Percentiles rank a stretch among this genome's conserved stretches.
Evolutionary conservation across 2,329 filamentous ascomycete genomes (phyloP).

Genomic region (Cadophora sp.): DNA sequence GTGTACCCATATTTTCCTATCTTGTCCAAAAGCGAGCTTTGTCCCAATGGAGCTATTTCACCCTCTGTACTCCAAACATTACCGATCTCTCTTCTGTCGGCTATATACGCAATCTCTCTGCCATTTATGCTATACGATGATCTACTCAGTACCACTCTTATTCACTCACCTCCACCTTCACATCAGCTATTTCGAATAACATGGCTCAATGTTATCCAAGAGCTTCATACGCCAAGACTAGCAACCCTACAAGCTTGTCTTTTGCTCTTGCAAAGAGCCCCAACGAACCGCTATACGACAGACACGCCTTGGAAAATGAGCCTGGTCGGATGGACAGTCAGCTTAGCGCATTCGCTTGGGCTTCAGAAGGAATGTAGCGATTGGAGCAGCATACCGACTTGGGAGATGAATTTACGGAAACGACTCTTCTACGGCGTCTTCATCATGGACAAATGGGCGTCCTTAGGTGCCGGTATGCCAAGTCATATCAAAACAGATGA

Average conservation of each 20-base stretch:
- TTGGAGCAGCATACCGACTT: slow-evolving; percentile 44
- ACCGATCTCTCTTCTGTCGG: slow-evolving; percentile 49
- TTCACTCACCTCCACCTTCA: slow-evolving; percentile 43
- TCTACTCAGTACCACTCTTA: slow-evolving; percentile 43
- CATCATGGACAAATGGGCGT: slow-evolving; percentile 48
- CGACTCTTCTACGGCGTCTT: slow-evolving; percentile 45
- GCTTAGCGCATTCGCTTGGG: slow-evolving; percentile 45
- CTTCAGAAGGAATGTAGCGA: slow-evolving; percentile 44
- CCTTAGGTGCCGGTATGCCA: slow-evolving; percentile 46
- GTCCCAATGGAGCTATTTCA: slow-evolving; percentile 36
- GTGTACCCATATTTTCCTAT: slow-evolving; percentile 54
- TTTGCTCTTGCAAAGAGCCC: slow-evolving; percentile 45
- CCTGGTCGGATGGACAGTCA: slow-evolving; percentile 45
- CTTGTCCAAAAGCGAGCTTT: slow-evolving; percentile 47
- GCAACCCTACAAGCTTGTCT: slow-evolving; percentile 47
- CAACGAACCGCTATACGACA: slow-evolving; percentile 45
- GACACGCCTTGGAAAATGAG: slow-evolving; percentile 47
- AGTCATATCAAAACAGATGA: slow-evolving; percentile 44
- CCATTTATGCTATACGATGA: slow-evolving; percentile 54
- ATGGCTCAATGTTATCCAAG: slow-evolving; percentile 44
- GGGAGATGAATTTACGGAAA: slow-evolving; percentile 45
- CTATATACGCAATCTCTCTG: slow-evolving; percentile 53
- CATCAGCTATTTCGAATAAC: slow-evolving; percentile 45
- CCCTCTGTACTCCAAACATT: slow-evolving; percentile 45
- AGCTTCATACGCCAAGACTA: slow-evolving; percentile 46